These are phyloP conservation scores for Stephanodiscus minutulus DNA, from an alignment of 108 stramenopile genomes.

Conservation along the genomic window DNA sequence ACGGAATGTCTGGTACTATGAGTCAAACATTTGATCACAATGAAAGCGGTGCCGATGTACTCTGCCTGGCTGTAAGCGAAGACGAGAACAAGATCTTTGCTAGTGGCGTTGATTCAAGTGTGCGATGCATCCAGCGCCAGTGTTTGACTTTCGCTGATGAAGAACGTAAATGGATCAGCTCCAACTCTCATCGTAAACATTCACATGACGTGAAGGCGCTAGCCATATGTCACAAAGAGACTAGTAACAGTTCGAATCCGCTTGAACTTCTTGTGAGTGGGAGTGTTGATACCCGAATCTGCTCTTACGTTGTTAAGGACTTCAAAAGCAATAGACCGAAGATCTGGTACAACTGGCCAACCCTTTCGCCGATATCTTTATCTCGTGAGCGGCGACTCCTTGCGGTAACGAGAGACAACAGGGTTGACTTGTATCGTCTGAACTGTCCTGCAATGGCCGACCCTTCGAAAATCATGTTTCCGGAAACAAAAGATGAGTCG, in stretches of 20 bases:
- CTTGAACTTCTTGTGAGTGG: constrained; percentile 80
- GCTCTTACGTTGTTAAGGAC: constrained; percentile 68
- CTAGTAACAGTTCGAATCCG: constrained; percentile 12
- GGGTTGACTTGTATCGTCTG: constrained; percentile 68
- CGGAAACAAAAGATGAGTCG: constrained; percentile 49
- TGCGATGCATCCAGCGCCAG: constrained; percentile 79
- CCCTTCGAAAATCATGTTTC: constrained; percentile 16
- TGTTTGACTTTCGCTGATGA: background rate
- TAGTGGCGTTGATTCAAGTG: constrained; percentile 91
- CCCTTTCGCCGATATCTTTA: constrained; percentile 57
- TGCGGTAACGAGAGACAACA: constrained; percentile 56
- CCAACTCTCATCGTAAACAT: constrained; percentile 87
- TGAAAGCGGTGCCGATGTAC: constrained; percentile 81
- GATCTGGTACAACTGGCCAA: constrained; percentile 77
- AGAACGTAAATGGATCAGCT: constrained; percentile 70
- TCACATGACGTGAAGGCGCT: constrained; percentile 92
- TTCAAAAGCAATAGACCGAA: constrained; percentile 71
- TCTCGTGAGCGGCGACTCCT: constrained; percentile 56
- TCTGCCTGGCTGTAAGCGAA: constrained; percentile 71
- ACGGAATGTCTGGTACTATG: constrained; percentile 83
- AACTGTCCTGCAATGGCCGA: constrained; percentile 7
- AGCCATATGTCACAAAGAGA: constrained; percentile 56
- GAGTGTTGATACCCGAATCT: constrained; percentile 90
- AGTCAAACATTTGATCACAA: constrained; percentile 82
- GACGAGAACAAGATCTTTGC: constrained; percentile 87